A percentile compares a stretch with the other conserved stretches of the same genome.
These are phyloP conservation scores for Globisporangium paroecandrum DNA, from an alignment of 352 stramenopile species.

Conservation along the genomic window DNA sequence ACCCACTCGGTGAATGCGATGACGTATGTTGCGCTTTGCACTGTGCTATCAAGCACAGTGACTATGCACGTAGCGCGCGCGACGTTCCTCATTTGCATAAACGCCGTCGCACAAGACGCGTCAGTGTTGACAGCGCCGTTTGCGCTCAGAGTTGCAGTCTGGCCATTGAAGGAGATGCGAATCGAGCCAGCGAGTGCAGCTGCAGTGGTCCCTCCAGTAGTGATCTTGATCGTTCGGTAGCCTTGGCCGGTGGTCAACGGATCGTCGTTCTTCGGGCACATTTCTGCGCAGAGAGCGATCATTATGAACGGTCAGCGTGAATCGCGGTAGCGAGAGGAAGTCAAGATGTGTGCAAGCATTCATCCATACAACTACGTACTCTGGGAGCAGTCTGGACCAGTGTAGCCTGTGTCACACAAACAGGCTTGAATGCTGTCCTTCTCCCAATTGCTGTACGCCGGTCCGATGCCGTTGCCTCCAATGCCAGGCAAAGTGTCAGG, in stretches of 20 bases:
- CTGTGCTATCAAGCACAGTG: slow-evolving; percentile 24
- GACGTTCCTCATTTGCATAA: slow-evolving; percentile 43
- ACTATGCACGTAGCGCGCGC: slow-evolving; percentile 36
- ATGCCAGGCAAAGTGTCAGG: slow-evolving; percentile 32
- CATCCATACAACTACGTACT: slow-evolving; percentile 29
- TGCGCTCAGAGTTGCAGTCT: slow-evolving; percentile 40
- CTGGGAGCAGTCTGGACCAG: slow-evolving; percentile 79
- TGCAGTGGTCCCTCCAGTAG: slow-evolving; percentile 26
- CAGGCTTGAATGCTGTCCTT: slow-evolving; percentile 73
- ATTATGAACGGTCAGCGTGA: neutral
- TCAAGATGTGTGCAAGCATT: neutral
- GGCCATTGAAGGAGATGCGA: slow-evolving; percentile 45
- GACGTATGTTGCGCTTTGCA: slow-evolving; percentile 59
- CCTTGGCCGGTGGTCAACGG: slow-evolving; percentile 69
- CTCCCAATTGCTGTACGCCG: slow-evolving; percentile 84
- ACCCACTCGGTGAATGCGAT: slow-evolving; percentile 63
- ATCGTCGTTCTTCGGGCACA: slow-evolving; percentile 88
- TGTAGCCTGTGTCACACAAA: slow-evolving; percentile 82
- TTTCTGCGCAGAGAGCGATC: slow-evolving; percentile 27
- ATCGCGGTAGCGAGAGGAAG: neutral
- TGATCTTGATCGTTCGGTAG: slow-evolving; percentile 58
- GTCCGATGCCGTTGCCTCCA: slow-evolving; percentile 41
- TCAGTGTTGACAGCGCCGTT: slow-evolving; percentile 28
- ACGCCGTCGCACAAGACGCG: slow-evolving; percentile 36
- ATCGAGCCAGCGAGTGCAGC: slow-evolving; percentile 30